Base-by-base conservation (phyloP, 768 basidiomycete species). In the Lactarius evosmus region DNA sequence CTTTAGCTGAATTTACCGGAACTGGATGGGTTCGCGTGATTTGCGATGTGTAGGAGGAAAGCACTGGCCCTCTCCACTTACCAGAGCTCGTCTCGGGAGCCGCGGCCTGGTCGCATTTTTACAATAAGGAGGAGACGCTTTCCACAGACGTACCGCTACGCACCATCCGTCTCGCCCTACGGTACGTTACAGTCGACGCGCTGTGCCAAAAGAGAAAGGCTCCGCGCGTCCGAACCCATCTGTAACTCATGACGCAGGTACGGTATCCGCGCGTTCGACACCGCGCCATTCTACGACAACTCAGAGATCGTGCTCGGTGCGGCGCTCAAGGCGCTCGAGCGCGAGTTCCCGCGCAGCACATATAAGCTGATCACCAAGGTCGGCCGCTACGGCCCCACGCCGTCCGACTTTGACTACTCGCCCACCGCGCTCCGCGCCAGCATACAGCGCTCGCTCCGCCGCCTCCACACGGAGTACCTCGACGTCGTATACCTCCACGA, bases 331-430 rank as follows among this genome's bases (percentile, higher is more conserved):
- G 76, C 81, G 0, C 75, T 95, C 29, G 76, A 78, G 56, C 73
- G 73, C 53, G 88, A 91, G 69, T 94, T 90, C 70, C 91, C 92
- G 27, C 85, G 93, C 4, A 80, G 82, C 1, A 85, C 89, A 4
- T 94, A 94, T 72, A 82, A 85, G 66, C 74, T 95, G 73, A 87
- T 93, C 77, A 92, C 91, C 11, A 95, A 95, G 72, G 90, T 89
- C 65, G 93, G 93, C 27, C 82, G 93, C 38, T 91, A 88, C 70
- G 91, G 89, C 8, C 29, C 70, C 70, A 19, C 11, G 1, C 4
- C 29, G 3, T 74, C 77, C 1, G 77, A 79, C 49, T 94, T 94
- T 68, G 89, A 95, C 74, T 95, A 94, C 74, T 78, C 82, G 2
- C 87, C 89, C 1, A 67, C 71, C 6, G 83, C 80, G 38, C 83